A percentile compares a stretch with the other conserved stretches of the same genome.
These are phyloP conservation scores for Fagopyrum esculentum DNA, from an alignment of 148 eudicot species.

Conservation along the genomic window DNA sequence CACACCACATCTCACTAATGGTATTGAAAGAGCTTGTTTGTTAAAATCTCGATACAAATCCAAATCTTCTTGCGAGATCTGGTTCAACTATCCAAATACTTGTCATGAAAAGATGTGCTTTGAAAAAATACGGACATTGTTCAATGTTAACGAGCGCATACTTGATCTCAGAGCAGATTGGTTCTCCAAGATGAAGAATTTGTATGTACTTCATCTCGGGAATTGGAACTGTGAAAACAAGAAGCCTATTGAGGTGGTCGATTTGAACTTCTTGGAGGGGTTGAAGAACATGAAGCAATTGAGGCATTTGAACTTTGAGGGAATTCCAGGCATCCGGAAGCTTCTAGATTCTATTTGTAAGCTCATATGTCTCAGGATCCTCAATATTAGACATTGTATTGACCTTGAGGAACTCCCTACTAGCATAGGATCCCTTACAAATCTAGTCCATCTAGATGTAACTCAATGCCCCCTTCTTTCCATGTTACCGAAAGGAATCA, in stretches of 20 bases:
- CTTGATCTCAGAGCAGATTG: slow-evolving; percentile 22
- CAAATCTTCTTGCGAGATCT: not conserved
- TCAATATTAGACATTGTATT: too few relatives aligned
- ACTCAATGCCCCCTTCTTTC: slow-evolving; percentile 39
- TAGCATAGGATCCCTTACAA: too few relatives aligned
- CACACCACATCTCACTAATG: not conserved
- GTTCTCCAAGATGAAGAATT: slow-evolving; percentile 27
- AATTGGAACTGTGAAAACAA: slow-evolving; percentile 26
- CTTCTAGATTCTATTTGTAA: too few relatives aligned
- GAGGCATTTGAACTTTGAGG: too few relatives aligned
- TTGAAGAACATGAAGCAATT: slow-evolving; percentile 6
- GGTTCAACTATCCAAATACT: too few relatives aligned
- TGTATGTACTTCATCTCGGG: slow-evolving; percentile 39
- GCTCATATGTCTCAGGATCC: too few relatives aligned
- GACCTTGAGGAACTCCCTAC: too few relatives aligned
- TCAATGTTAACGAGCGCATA: not conserved
- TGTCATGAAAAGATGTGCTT: too few relatives aligned
- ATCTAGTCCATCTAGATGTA: slow-evolving; percentile 24
- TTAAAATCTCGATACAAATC: not conserved
- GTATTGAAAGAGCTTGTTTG: slow-evolving; percentile 2
- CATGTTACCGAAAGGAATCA: slow-evolving; percentile 33
- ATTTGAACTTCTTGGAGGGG: slow-evolving; percentile 20
- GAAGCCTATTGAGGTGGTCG: slow-evolving; percentile 30
- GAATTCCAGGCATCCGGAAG: too few relatives aligned
- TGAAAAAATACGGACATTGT: not conserved